Evolutionary conservation across 345 rosid genomes (phyloP).

Genomic region (Trapa incisa): DNA sequence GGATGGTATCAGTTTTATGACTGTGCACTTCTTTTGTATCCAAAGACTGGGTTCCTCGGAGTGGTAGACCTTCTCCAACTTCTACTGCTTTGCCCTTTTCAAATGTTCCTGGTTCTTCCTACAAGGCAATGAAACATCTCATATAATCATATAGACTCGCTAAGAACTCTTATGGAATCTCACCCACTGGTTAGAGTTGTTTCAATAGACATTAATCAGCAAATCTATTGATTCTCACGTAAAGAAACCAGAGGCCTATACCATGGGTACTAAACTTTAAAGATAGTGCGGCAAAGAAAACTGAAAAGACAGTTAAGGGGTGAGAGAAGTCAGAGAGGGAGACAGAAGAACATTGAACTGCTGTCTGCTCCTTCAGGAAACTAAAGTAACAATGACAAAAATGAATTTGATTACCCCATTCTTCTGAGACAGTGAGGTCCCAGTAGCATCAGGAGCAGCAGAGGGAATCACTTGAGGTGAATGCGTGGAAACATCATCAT

Average conservation of each 20-base stretch:
- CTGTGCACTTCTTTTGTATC: constrained; percentile 16
- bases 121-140: constrained; percentile 12
- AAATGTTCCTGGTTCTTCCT: constrained; percentile 23
- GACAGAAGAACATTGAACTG: neutral
- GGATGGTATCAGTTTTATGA: constrained; percentile 14
- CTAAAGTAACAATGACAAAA: neutral
- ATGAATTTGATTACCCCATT: constrained; percentile 29
- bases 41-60: constrained; percentile 9
- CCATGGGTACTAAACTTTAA: neutral
- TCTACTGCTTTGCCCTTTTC: constrained; percentile 14
- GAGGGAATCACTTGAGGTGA: constrained; percentile 40
- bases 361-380: neutral
- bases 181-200: neutral
- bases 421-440: constrained; percentile 22
- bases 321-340: too few relatives aligned
- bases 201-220: neutral
- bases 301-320: neutral
- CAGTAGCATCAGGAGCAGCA: constrained; percentile 26
- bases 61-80: constrained; percentile 13
- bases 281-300: neutral
- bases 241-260: neutral
- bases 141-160: neutral
- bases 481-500: constrained; percentile 36
- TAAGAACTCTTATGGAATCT: neutral
- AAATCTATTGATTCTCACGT: neutral